Evolutionary conservation across 805 yeast species (phyloP), one percentile per base, ranked within the genome.

Genomic region (Schwanniomyces sp.): DNA sequence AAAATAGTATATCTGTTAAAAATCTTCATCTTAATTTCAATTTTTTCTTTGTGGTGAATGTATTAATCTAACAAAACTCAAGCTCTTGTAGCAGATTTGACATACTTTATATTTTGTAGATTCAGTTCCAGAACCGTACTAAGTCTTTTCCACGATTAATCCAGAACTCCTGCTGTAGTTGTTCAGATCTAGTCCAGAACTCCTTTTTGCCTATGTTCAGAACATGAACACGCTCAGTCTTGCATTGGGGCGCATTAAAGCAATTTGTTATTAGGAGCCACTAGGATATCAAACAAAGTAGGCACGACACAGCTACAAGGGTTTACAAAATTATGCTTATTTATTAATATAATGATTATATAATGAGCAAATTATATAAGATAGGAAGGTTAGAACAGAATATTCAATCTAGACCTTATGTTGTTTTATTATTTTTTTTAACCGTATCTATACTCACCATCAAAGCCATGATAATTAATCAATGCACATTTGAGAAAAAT

Each of bases 401-500:
- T 32, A 2, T 16, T 18, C 36, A 11, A 14, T 32, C 36, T 32
- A 32, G 36, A 32, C 36, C 36, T 32, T 21, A 32, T 32, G 21
- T 32, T 14, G 5, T 32, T n/a, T 32, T 9, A 32, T 14, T 21
- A 21, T 21, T 21, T 14, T 32, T 14, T 32, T 2, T 14, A 14
- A 32, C 7, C 21, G 36, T 32, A 14, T 32, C 36, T 32, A 32
- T 32, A 32, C 36, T 32, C 36, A 9, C 17, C 21, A 12, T 32
- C 21, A 32, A 7, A 32, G 36, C 36, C 21, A 3, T 32, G 36
- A 3, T 10, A 14, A 32, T 32, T 32, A 81, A 62, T 83, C 84
- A 49, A 72, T 75, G 63, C 86, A 80, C 54, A 73, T 72, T 30
- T 78, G 77, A n/a, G 75, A 63, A 37, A 75, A 69, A 25, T 75